Evolutionary conservation across 176 grass and related monocot genomes (phyloP).

Genomic region (Oryza officinalis): DNA sequence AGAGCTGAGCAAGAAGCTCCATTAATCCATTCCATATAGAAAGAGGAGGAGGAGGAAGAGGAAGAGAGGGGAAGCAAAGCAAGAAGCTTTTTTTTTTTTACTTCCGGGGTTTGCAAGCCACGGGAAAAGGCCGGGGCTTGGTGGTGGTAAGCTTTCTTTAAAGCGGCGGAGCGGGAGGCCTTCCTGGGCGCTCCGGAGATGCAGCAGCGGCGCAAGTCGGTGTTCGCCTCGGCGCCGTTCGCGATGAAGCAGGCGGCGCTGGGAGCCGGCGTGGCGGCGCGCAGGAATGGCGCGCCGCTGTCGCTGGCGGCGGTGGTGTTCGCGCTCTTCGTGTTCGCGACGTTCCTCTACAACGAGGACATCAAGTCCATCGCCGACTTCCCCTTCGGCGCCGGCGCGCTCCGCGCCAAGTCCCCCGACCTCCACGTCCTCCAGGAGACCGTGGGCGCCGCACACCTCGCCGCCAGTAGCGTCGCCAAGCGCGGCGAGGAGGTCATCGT

Average conservation of each 20-base stretch:
- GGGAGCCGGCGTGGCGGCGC: slow-evolving; percentile 58
- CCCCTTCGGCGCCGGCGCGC: slow-evolving; percentile 54
- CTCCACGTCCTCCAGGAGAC: slow-evolving; percentile 69
- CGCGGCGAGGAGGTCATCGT: slow-evolving; percentile 58
- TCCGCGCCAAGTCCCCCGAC: slow-evolving; percentile 51
- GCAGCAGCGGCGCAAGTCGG: slow-evolving; percentile 86
- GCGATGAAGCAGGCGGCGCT: slow-evolving; percentile 75
- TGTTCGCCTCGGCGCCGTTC: slow-evolving; percentile 56
- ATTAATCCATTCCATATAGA: background rate
- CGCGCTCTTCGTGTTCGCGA: slow-evolving; percentile 73
- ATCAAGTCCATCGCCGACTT: slow-evolving; percentile 91
- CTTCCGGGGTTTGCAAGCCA: slow-evolving; percentile 26
- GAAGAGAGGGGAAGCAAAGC: slow-evolving; percentile 22
- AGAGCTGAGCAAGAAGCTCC: slow-evolving; percentile 26
- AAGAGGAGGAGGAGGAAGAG: background rate
- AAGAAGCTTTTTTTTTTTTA: background rate
- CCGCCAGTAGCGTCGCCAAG: slow-evolving; percentile 43
- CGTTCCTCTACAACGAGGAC: slow-evolving; percentile 96
- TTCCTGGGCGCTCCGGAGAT: slow-evolving; percentile 20
- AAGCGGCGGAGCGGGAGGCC: slow-evolving; percentile 20
- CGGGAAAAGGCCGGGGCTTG: background rate
- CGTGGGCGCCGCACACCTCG: slow-evolving; percentile 53
- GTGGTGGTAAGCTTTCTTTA: slow-evolving; percentile 3
- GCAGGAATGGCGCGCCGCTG: slow-evolving; percentile 70
- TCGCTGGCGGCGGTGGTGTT: slow-evolving; percentile 68